These are phyloP conservation scores for Dactylellina haptotyla DNA, from an alignment of 2,329 filamentous ascomycete genomes.

Conservation along the genomic window DNA sequence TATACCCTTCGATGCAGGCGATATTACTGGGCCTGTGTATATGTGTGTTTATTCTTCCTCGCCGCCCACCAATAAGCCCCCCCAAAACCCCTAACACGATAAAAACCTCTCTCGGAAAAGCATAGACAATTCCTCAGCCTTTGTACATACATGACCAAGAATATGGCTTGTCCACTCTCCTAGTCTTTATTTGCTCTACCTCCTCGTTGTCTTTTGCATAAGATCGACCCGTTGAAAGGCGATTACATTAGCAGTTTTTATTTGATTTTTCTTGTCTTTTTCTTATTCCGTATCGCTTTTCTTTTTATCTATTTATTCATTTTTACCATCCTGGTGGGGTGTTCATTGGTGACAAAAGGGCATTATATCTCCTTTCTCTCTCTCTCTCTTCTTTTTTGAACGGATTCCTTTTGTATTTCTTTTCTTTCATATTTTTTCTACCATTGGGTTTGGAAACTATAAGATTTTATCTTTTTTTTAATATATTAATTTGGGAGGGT, in stretches of 20 bases:
- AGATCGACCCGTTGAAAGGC: background rate
- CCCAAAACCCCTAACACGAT: background rate
- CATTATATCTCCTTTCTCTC: constrained; percentile 21
- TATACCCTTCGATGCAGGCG: constrained; percentile 11
- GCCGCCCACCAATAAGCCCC: background rate
- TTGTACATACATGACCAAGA: constrained; percentile 37
- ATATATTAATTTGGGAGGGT: too few relatives aligned
- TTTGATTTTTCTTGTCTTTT: background rate
- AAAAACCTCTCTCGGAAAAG: too few relatives aligned
- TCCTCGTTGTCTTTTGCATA: background rate
- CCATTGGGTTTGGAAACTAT: constrained; percentile 10
- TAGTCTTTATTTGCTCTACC: constrained; percentile 7
- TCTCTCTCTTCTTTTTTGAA: background rate
- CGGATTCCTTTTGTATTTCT: too few relatives aligned
- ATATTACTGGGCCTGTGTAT: constrained; percentile 18
- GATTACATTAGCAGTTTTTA: background rate
- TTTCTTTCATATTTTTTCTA: too few relatives aligned
- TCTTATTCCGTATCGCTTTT: background rate
- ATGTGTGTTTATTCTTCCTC: constrained; percentile 22
- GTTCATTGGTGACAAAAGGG: constrained; percentile 25
- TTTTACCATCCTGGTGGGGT: constrained; percentile 35
- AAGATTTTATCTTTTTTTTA: constrained; percentile 28
- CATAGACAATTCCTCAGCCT: too few relatives aligned
- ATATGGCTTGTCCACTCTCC: constrained; percentile 10
- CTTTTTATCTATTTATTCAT: background rate